These are phyloP conservation scores for Alternaria consortialis DNA, from an alignment of 2,329 filamentous ascomycete species.

Conservation along the genomic window DNA sequence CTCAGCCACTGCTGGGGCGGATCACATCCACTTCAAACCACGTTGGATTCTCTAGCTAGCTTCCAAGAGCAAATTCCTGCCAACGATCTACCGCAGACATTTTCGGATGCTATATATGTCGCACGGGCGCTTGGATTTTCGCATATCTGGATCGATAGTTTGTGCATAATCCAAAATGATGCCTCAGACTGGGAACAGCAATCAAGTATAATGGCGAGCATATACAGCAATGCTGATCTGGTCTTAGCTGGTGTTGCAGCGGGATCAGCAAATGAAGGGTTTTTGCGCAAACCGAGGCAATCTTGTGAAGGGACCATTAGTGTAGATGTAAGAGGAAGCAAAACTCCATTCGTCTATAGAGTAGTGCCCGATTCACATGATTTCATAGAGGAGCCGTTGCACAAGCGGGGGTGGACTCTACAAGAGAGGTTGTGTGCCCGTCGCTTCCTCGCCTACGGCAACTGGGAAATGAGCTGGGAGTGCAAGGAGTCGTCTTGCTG, in stretches of 20 bases:
- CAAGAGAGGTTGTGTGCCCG: not conserved
- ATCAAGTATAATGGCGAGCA: slow-evolving; percentile 13
- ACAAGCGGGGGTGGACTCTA: not conserved
- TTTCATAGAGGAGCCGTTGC: not conserved
- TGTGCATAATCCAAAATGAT: slow-evolving; percentile 28
- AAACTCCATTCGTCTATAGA: not conserved
- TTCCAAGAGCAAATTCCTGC: not conserved
- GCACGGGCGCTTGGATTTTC: not conserved
- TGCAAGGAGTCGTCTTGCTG: not conserved
- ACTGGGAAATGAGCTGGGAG: not conserved
- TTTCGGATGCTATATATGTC: not conserved
- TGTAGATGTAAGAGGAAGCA: not conserved
- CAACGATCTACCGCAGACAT: not conserved
- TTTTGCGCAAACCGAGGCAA: not conserved
- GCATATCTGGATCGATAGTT: slow-evolving; percentile 29
- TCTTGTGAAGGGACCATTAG: not conserved
- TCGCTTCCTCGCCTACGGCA: not conserved
- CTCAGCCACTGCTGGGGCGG: slow-evolving; percentile 1
- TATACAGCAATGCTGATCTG: slow-evolving; percentile 8
- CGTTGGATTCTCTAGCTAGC: not conserved
- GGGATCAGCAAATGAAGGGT: not conserved
- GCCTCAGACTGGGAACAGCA: slow-evolving; percentile 5
- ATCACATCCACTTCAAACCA: not conserved
- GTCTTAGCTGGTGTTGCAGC: not conserved
- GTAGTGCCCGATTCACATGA: not conserved